A percentile compares a stretch with the other conserved stretches of the same genome.
phyloP scores from a whole-genome alignment of 495 filamentous ascomycete genomes.

The Neurospora sp. region DNA sequence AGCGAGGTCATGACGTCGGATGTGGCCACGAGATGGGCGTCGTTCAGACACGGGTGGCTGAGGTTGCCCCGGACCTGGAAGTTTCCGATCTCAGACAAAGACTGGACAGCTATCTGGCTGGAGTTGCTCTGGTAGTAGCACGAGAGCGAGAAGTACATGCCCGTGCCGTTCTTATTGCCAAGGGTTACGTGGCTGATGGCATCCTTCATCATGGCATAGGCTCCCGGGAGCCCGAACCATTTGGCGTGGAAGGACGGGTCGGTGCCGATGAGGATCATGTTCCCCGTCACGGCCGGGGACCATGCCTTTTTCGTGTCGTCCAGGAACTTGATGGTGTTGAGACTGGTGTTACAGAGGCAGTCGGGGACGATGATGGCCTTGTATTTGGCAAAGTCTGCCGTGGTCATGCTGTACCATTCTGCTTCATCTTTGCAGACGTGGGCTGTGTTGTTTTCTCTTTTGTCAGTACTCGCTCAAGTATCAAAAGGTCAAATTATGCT shows the following conservation, averaged over 20 bases:
- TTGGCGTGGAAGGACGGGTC: slow-evolving; percentile 22
- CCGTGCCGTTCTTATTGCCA: slow-evolving; percentile 15
- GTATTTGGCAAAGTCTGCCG: slow-evolving; percentile 22
- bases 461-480: slow-evolving; percentile 1
- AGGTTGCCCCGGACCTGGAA: slow-evolving; percentile 32
- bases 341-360: slow-evolving; percentile 16
- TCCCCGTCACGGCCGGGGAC: slow-evolving; percentile 23
- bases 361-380: slow-evolving; percentile 22
- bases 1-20: slow-evolving; percentile 29
- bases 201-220: slow-evolving; percentile 19
- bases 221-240: slow-evolving; percentile 16
- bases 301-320: slow-evolving; percentile 20
- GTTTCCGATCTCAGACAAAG: slow-evolving; percentile 36
- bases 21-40: slow-evolving; percentile 36
- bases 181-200: slow-evolving; percentile 16
- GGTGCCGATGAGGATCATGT: slow-evolving; percentile 23
- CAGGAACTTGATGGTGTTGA: slow-evolving; percentile 19
- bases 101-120: slow-evolving; percentile 21
- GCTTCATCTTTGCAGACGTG: slow-evolving; percentile 17
- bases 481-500: neutral
- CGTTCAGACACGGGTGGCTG: slow-evolving; percentile 30
- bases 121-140: slow-evolving; percentile 20
- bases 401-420: slow-evolving; percentile 23
- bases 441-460: slow-evolving; percentile 10
- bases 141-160: slow-evolving; percentile 24